A percentile compares a stretch with the other conserved stretches of the same genome.
These are phyloP conservation scores for Fagopyrum tataricum DNA, from an alignment of 148 eudicot genomes.

Conservation along the genomic window DNA sequence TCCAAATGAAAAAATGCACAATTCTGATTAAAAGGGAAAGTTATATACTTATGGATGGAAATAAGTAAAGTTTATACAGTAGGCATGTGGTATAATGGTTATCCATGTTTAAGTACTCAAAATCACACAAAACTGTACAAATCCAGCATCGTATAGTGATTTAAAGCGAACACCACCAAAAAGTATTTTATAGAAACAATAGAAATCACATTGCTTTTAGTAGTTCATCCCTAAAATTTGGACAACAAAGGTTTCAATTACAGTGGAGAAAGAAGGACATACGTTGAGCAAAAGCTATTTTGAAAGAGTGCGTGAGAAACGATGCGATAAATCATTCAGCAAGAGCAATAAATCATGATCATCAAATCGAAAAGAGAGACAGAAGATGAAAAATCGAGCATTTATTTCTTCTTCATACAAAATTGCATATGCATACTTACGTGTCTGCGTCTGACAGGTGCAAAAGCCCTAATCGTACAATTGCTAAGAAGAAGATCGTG, in stretches of 20 bases:
- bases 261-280: background rate
- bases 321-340: background rate
- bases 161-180: background rate
- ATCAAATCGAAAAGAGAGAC: background rate
- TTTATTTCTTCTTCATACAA: background rate
- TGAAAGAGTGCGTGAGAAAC: slow-evolving; percentile 3
- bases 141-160: background rate
- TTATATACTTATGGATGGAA: background rate
- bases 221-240: background rate
- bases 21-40: background rate
- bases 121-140: slow-evolving; percentile 1
- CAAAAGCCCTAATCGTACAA: background rate
- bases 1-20: background rate
- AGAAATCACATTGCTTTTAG: too few relatives aligned
- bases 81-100: too few relatives aligned
- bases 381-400: background rate
- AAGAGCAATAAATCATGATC: background rate
- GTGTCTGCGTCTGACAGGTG: slow-evolving; percentile 2
- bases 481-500: slow-evolving; percentile 10
- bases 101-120: background rate
- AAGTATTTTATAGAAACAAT: background rate
- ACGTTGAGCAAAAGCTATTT: slow-evolving; percentile 4
- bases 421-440: background rate
- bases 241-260: background rate
- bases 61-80: too few relatives aligned